A percentile compares a stretch with the other conserved stretches of the same genome.
These are phyloP conservation scores for Lactarius pseudohatsudake DNA, from an alignment of 768 basidiomycete species.

Conservation along the genomic window DNA sequence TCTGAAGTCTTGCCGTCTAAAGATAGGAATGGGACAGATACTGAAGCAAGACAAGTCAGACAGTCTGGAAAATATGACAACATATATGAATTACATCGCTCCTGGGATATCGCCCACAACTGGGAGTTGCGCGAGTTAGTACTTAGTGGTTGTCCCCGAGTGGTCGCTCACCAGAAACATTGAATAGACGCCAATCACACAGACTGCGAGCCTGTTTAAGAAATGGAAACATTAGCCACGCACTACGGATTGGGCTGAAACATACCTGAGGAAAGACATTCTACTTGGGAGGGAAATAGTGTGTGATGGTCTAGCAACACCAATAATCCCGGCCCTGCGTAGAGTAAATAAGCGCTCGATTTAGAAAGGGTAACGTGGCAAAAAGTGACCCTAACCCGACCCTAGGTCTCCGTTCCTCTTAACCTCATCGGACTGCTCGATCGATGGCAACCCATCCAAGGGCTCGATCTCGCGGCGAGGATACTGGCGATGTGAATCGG, in stretches of 20 bases:
- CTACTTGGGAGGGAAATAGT: background rate
- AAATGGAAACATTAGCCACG: background rate
- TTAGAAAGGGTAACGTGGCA: conserved; percentile 13
- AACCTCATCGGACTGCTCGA: background rate
- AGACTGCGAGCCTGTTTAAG: conserved; percentile 22
- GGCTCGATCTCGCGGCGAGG: background rate
- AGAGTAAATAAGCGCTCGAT: background rate
- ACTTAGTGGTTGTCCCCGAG: background rate
- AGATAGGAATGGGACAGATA: conserved; percentile 81
- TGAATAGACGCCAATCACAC: conserved; percentile 29
- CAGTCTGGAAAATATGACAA: background rate
- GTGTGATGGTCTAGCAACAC: background rate
- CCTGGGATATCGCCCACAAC: conserved; percentile 94
- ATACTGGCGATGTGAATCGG: too few relatives aligned
- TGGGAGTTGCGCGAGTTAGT: conserved; percentile 34
- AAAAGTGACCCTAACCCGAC: conserved; percentile 19
- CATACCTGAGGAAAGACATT: conserved; percentile 26
- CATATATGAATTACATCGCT: conserved; percentile 61
- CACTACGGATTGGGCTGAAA: background rate
- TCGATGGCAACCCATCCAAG: conserved; percentile 12
- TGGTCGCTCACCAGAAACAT: conserved; percentile 29
- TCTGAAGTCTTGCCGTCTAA: conserved; percentile 59
- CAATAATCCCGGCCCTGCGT: background rate
- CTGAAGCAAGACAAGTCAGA: conserved; percentile 39
- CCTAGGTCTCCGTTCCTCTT: background rate